Conservation (phyloP, 192 early-diverging fungal genomes). For the Gaertneriomyces sp. region DNA sequence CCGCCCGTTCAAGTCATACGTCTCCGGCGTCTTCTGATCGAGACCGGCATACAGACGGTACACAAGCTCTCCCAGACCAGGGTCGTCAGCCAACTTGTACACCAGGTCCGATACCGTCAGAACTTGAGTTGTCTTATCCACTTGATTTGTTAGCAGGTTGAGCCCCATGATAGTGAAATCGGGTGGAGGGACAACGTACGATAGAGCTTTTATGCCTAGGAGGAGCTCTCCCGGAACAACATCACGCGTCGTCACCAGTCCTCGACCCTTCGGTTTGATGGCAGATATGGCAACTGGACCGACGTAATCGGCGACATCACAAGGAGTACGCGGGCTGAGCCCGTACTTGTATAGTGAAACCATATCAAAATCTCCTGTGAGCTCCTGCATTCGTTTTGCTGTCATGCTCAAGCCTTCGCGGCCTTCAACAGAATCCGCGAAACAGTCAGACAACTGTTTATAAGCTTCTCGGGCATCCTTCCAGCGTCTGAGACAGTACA, state of each 20-base stretch:
- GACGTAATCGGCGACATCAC: slow-evolving; percentile 10
- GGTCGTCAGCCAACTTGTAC: neutral
- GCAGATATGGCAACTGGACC: neutral
- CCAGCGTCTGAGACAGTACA: neutral
- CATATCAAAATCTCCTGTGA: neutral
- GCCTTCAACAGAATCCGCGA: neutral
- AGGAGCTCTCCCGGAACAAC: slow-evolving; percentile 8
- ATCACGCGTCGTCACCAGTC: neutral
- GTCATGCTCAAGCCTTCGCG: neutral
- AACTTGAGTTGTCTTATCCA: slow-evolving; percentile 1
- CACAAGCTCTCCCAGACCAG: neutral
- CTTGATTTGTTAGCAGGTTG: neutral
- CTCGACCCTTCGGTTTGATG: neutral
- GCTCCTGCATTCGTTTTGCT: neutral
- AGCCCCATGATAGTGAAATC: neutral
- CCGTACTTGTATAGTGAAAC: neutral
- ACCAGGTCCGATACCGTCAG: neutral
- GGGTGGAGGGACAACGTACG: neutral
- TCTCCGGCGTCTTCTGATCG: neutral
- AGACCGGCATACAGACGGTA: neutral
- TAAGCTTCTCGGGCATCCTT: neutral
- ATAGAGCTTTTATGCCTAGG: slow-evolving; percentile 3
- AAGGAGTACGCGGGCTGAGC: neutral
- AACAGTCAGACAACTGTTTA: neutral
- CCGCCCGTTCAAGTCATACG: neutral